Evolutionary conservation across 768 basidiomycete species (phyloP), one percentile per base, ranked within the genome.

Genomic region (Kwoniella sp.): DNA sequence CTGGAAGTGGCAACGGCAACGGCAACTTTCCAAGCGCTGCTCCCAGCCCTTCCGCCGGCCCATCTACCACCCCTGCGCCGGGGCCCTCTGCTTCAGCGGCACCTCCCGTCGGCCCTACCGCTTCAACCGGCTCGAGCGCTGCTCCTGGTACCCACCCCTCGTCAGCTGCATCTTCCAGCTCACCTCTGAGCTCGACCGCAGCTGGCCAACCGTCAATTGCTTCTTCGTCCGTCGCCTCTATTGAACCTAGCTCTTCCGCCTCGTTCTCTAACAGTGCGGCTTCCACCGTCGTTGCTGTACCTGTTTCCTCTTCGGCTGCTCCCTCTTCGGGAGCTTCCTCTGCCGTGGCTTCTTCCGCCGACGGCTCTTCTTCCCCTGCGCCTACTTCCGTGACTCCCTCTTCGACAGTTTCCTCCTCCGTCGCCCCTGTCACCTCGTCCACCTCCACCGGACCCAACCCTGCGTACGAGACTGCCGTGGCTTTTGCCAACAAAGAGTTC

Each of bases 401-500:
- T 56, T 54, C 31, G 5, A 26, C 52, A 7, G 25, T 51, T 13
- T 25, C 28, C 29, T 50, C 61, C 25, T 55, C 61, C 8, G n/a
- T 17, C 11, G 38, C 28, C 20, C 17, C 61, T 12, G 25, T 34
- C 29, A 9, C 54, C 25, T 52, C 61, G 4, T 38, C 55, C 28
- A 28, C 63, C 23, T 51, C 52, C 11, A 57, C 61, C 26, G 69
- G 57, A 2, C 69, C 69, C 17, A 48, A 58, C 47, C 58, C 69
- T 12, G 69, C 69, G 0, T 70, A 55, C 59, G 65, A 70, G 54
- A 70, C 69, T 23, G 55, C 34, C 17, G 69, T 70, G 22, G 31
- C 61, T 23, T 73, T 69, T 55, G 59, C 60, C 23, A 69, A 69
- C 22, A 57, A 70, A 47, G 64, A 56, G 22, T 72, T 67, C 64